These are phyloP conservation scores for Saccharomyces hybrid DNA, from an alignment of 1,139 yeast genomes.

Conservation along the genomic window DNA sequence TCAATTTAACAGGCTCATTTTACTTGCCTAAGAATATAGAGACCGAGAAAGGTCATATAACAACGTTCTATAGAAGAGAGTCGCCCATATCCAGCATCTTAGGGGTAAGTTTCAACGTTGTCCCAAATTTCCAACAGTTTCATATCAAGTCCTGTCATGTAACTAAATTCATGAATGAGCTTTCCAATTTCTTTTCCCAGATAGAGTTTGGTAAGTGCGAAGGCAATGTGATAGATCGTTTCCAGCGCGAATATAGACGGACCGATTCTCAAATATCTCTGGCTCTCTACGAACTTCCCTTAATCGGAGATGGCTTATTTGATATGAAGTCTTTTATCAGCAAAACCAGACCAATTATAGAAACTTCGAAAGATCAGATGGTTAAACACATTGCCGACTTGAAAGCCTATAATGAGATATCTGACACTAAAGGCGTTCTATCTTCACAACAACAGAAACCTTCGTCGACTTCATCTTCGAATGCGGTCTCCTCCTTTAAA, in stretches of 20 bases:
- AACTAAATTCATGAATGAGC: conserved; percentile 7
- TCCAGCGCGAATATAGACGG: conserved; percentile 4
- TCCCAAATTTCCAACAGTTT: conserved; percentile 10
- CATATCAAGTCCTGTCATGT: conserved; percentile 4
- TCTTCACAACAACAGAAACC: not conserved
- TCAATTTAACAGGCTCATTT: conserved; percentile 15
- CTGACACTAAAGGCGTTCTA: not conserved
- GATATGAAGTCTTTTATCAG: conserved; percentile 11
- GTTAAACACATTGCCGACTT: conserved; percentile 12
- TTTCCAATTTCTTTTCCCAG: conserved; percentile 7
- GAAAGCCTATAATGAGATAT: conserved; percentile 8
- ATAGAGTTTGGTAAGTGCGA: conserved; percentile 16
- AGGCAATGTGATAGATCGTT: conserved; percentile 9
- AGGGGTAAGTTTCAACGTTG: not conserved
- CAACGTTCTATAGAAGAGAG: not conserved
- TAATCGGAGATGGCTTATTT: conserved; percentile 14
- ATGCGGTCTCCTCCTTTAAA: not conserved
- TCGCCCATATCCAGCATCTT: not conserved
- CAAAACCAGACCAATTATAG: conserved; percentile 16
- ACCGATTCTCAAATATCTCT: not conserved
- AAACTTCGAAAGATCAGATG: conserved; percentile 13
- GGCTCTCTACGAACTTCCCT: conserved; percentile 14
- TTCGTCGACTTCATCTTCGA: not conserved
- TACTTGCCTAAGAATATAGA: conserved; percentile 8
- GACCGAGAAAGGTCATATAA: not conserved